Evolutionary conservation across 2,329 filamentous ascomycete genomes (phyloP), one percentile per base, ranked within the genome.

Genomic region (Huntiella decipiens): DNA sequence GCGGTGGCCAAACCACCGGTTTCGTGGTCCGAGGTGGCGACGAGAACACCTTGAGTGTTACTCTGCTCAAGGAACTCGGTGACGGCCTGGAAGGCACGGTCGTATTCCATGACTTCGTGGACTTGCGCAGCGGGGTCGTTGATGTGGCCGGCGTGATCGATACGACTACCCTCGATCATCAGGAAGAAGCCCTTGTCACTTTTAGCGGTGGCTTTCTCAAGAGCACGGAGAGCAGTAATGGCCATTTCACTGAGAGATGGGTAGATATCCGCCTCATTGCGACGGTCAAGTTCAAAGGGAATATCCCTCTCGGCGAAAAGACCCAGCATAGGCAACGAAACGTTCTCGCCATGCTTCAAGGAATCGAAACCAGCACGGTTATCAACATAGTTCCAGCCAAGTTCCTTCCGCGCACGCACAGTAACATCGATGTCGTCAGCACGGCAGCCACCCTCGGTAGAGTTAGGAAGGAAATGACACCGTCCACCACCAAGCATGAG

Each of bases 121-220:
- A 88, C 83, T 56, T 91, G 83, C 1, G 83, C 81, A 7, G 80
- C 82, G 0, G 83, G 82, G 54, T 91, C 83, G 54, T 91, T 91
- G 52, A 73, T 74, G 58, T 91, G 83, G 5, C 86, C 91, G 3
- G 91, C 88, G 58, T 98, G 91, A 56, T 98, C 91, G 55, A 98
- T 96, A 37, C 91, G 73, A 55, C 84, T 93, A 4, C 87, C 91
- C 62, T 98, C 91, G 51, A 98, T 92, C 88, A 98, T 94, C 54
- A 98, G 68, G 63, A 98, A 98, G 68, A 96, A 98, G 4, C 91
- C 91, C 61, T 92, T 77, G 37, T 96, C 85, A 51, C 74, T 85
- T 56, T 87, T 69, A 56, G 74, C 69, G 0, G 91, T 95, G 0
- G 87, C 91, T 49, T 77, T 76, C 51, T 81, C 80, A 17, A 98